Conservation (phyloP, 352 stramenopile species). For the Phytophthora macrochlamydospora region DNA sequence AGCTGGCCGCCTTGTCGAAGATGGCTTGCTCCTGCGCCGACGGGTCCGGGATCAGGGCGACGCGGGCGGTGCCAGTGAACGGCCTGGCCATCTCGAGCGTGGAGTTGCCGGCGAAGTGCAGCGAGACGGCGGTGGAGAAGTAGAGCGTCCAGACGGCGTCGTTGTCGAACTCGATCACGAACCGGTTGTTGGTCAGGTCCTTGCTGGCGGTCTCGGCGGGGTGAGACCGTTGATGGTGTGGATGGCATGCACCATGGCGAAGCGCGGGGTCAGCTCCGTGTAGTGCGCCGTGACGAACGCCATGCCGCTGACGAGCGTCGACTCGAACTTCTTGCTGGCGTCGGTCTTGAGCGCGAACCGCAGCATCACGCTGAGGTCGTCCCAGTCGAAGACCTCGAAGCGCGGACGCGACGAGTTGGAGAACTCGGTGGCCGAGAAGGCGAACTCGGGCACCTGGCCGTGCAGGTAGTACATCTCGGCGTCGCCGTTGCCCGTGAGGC, state of each 20-base stretch:
- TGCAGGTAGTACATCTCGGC: constrained; percentile 63
- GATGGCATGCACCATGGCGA: constrained; percentile 53
- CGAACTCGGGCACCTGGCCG: constrained; percentile 47
- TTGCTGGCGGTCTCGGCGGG: constrained; percentile 28
- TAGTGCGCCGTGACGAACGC: constrained; percentile 65
- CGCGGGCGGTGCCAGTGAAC: constrained; percentile 27
- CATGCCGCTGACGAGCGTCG: constrained; percentile 67
- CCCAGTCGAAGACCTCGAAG: constrained; percentile 54
- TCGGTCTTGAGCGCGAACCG: constrained; percentile 38
- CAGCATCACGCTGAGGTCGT: constrained; percentile 60
- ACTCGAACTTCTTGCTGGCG: constrained; percentile 43
- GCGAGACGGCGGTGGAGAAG: constrained; percentile 35
- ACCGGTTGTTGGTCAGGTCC: constrained; percentile 39
- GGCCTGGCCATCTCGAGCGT: constrained; percentile 36
- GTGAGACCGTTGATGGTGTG: constrained; percentile 50
- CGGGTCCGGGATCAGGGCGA: constrained; percentile 20
- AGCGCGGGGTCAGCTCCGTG: constrained; percentile 43
- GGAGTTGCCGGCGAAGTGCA: constrained; percentile 42
- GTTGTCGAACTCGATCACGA: constrained; percentile 56
- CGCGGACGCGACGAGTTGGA: constrained; percentile 25
- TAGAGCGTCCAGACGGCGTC: constrained; percentile 66
- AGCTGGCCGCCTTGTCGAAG: constrained; percentile 30
- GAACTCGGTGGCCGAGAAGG: constrained; percentile 62
- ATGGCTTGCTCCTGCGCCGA: constrained; percentile 28
- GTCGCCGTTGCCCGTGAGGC: constrained; percentile 48